phyloP scores from a whole-genome alignment of 305 asterid species.

The Fraxinus sp. region DNA sequence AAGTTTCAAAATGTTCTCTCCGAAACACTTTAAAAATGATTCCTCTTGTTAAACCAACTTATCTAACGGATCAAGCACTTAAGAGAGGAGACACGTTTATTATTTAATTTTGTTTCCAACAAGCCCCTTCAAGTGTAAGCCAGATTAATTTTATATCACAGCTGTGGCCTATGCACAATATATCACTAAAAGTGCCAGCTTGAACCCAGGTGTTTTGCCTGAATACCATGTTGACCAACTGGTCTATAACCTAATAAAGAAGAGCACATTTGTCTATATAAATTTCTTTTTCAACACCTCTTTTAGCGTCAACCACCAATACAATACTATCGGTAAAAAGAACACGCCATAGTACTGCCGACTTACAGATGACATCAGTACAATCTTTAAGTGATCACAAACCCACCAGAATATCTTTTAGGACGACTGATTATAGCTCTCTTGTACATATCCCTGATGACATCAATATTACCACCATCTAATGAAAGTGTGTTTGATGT shows the following conservation, averaged over 20 bases:
- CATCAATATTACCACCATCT: not conserved
- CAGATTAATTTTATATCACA: not conserved
- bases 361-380: not conserved
- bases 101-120: not conserved
- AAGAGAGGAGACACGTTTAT: not conserved
- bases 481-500: not conserved
- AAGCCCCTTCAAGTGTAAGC: not conserved
- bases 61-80: not conserved
- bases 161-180: not conserved
- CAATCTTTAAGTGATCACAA: not conserved
- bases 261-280: not conserved
- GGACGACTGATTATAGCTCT: conserved; percentile 6
- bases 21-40: not conserved
- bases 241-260: not conserved
- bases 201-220: not conserved
- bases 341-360: not conserved
- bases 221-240: conserved; percentile 7
- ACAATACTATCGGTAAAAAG: not conserved
- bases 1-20: not conserved
- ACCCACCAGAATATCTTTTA: not conserved
- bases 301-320: not conserved
- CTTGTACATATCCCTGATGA: not conserved
- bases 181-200: not conserved
- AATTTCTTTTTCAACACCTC: not conserved
- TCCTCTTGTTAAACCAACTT: not conserved